Base-by-base conservation (phyloP, 768 basidiomycete genomes). In the Xerocomellus amylosporus region DNA sequence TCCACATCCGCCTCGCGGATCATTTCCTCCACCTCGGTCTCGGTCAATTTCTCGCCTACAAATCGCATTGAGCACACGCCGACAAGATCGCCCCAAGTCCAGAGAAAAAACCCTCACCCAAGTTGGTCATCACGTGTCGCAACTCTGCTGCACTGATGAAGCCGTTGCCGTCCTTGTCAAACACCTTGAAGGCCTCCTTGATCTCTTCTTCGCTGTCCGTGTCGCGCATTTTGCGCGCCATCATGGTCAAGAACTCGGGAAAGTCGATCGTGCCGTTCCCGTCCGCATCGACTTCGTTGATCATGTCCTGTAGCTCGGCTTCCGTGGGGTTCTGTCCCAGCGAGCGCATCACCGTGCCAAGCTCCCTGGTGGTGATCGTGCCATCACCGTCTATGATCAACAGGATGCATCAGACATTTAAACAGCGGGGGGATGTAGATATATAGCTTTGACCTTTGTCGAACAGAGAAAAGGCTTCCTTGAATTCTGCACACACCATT, bases 401-500 rank as follows among this genome's bases (percentile, higher is more conserved):
- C 12, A 13, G 7, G 8, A 6, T 12, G 33, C 13, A 30, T 53
- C 44, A 58, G 47, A 26, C 15, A 13, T 8, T 19, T 8, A 2
- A 7, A 31, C 8, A 5, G 24, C 1, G 9, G 8, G 12, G 8
- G 12, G 8, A n/a, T 1, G n/a, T n/a, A 24, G 17, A 14, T 22
- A 2, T 10, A 44, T 17, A 8, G 36, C 14, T 9, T 40, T 46
- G 26, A 93, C 93, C 90, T 73, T 93, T 95, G 79, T 97, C 93
- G 73, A 98, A 98, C 20, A 98, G 82, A 55, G 94, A 93, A 78
- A 98, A 98, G 46, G 95, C 95, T 79, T 98, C 96, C 82, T 96
- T 98, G 85, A 95, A 98, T 75, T 96, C 93, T 91, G 42, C 44
- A n/a, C 33, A 20, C n/a, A 26, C 41, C 38, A 55, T 56, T 48